Percentiles rank a stretch among this genome's conserved stretches.
Evolutionary conservation across 2,329 filamentous ascomycete genomes (phyloP).

Genomic region (Hypomyces rosellus): DNA sequence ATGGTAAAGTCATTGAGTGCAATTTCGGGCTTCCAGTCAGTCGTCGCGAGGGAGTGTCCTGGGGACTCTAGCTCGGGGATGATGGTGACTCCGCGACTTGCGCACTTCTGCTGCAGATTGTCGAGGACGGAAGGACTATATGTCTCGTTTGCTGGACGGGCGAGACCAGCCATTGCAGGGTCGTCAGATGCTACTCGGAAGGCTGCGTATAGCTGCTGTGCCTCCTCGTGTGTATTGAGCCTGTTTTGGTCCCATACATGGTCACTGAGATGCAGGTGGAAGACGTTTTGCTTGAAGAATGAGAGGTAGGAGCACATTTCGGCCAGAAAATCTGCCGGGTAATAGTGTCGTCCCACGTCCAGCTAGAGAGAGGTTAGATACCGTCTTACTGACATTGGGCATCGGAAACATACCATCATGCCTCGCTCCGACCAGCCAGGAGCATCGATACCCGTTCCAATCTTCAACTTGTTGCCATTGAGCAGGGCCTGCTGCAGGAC

Average conservation of each 20-base stretch:
- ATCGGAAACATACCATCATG: conserved; percentile 8
- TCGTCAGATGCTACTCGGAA: conserved; percentile 33
- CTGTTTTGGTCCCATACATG: conserved; percentile 46
- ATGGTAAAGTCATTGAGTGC: conserved; percentile 40
- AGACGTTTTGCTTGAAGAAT: conserved; percentile 44
- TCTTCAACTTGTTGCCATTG: conserved; percentile 14
- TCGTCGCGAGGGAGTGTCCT: conserved; percentile 45
- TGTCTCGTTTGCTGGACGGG: conserved; percentile 37
- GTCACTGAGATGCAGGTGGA: conserved; percentile 44
- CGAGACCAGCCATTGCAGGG: conserved; percentile 24
- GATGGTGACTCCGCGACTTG: conserved; percentile 43
- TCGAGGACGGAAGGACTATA: conserved; percentile 34
- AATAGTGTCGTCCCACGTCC: conserved; percentile 21
- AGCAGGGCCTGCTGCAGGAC: conserved; percentile 46
- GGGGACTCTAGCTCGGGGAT: conserved; percentile 51
- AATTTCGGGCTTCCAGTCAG: conserved; percentile 50
- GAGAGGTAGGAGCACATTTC: conserved; percentile 39
- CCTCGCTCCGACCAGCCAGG: conserved; percentile 11
- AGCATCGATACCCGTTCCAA: conserved; percentile 5
- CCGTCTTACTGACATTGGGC: neutral
- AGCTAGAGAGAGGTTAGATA: conserved; percentile 4
- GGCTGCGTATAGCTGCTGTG: conserved; percentile 38
- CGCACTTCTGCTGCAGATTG: conserved; percentile 43
- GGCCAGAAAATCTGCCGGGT: conserved; percentile 28
- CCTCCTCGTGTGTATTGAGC: conserved; percentile 39